These are phyloP conservation scores for Diaporthe sp. DNA, from an alignment of 2,329 filamentous ascomycete species.

Conservation along the genomic window DNA sequence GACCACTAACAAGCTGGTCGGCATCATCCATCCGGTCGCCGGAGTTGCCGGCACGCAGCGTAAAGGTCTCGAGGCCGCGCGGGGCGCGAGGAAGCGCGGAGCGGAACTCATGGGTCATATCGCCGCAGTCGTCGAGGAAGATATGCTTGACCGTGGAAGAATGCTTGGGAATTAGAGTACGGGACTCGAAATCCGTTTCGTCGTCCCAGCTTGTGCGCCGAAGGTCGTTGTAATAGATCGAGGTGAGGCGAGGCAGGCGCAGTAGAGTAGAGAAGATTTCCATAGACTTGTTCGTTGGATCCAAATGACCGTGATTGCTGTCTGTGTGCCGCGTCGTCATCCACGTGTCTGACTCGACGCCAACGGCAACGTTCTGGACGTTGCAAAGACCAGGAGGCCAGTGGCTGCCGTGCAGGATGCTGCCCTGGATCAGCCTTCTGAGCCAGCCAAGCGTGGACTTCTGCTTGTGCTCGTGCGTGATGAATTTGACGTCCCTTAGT, in stretches of 20 bases:
- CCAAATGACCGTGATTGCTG: neutral
- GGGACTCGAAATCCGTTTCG: neutral
- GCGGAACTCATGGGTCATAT: neutral
- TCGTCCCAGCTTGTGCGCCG: neutral
- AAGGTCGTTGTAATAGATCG: conserved; percentile 4
- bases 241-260: neutral
- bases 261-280: neutral
- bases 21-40: conserved; percentile 3
- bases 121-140: conserved; percentile 7
- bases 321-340: neutral
- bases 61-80: neutral
- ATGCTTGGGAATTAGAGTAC: neutral
- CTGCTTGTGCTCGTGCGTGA: conserved; percentile 3
- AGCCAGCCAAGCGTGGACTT: conserved; percentile 8
- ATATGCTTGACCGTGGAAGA: conserved; percentile 4
- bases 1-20: neutral
- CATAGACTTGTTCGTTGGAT: neutral
- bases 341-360: conserved; percentile 9
- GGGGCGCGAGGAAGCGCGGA: neutral
- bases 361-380: conserved; percentile 5
- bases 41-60: neutral
- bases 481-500: conserved; percentile 6
- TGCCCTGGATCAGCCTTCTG: neutral
- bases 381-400: conserved; percentile 3
- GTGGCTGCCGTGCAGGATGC: neutral